Evolutionary conservation across 1,284 basidiomycete genomes (phyloP), one percentile per base, ranked within the genome.

Genomic region (Xerocomus amazonicus): DNA sequence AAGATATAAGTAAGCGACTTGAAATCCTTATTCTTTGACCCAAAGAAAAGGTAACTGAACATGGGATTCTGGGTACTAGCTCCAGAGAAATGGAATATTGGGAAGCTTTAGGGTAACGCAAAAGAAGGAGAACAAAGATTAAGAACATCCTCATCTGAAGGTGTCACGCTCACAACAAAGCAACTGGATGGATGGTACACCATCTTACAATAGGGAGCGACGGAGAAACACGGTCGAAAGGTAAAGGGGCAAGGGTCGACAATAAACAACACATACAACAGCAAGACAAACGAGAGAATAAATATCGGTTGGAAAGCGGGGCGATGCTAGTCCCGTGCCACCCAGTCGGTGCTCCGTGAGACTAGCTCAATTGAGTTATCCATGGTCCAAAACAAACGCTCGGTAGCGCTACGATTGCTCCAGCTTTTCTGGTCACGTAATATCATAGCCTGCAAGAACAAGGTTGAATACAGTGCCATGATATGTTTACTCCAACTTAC

Each of bases 361-460:
- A 84, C 84, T 57, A 92, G 78, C 71, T 90, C 90, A 55, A 90
- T 84, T 13, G 89, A 87, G 63, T 88, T 84, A 61, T 93, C 90
- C 49, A 84, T 84, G 46, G 88, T 90, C 83, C 90, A 95, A 71
- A 95, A 95, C 52, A 91, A 69, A 42, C 87, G 78, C 66, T 97
- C 93, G 23, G 88, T 93, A 14, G 89, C 83, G 57, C 89, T 92
- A 47, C 91, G 77, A 19, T 83, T 83, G 54, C 84, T 94, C 93
- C 93, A 97, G 62, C 86, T 87, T 70, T 92, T 92, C 69, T 97
- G 94, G 61, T 93, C 87, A 31, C 93, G 79, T 14, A 97, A 74
- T 52, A 97, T 91, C 81, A 95, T 92, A 17, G 92, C 92, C 87
- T 95, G 62, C 8, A 40, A 48, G 45, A 48, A 48, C 33, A 12